phyloP scores from a whole-genome alignment of 352 stramenopile genomes.

The Globisporangium parvum region DNA sequence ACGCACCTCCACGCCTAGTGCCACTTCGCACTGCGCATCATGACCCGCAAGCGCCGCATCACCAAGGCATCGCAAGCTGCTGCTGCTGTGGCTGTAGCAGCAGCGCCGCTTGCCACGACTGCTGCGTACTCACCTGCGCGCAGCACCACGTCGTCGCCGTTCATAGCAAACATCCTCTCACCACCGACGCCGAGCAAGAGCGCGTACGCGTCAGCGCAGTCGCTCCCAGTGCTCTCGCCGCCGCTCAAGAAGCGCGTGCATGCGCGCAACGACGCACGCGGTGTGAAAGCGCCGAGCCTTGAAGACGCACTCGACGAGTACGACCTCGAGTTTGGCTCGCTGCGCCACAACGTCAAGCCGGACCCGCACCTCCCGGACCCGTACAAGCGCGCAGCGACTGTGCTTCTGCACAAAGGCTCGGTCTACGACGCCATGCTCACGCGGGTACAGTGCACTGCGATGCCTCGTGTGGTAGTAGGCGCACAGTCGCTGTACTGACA shows the following conservation, averaged over 20 bases:
- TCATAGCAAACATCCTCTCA: too few species aligned
- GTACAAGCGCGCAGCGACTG: constrained; percentile 30
- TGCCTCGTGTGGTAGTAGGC: too few species aligned
- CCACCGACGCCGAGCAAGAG: background rate
- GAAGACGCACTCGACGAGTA: constrained; percentile 19
- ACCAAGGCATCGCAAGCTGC: background rate
- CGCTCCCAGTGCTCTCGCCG: constrained; percentile 37
- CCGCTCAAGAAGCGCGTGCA: constrained; percentile 45
- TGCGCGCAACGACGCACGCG: constrained; percentile 24
- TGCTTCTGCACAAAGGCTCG: constrained; percentile 30
- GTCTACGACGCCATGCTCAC: constrained; percentile 64
- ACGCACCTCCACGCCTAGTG: too few species aligned
- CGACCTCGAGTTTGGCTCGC: background rate
- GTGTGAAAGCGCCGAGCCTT: constrained; percentile 30
- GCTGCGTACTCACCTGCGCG: constrained; percentile 1
- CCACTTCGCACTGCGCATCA: background rate
- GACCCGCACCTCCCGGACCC: constrained; percentile 43
- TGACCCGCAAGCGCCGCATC: constrained; percentile 18
- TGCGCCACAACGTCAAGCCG: constrained; percentile 29
- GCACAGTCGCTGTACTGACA: background rate
- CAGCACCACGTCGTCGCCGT: background rate
- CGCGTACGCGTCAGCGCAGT: background rate
- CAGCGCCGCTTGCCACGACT: background rate
- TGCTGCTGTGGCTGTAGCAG: background rate
- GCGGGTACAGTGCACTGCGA: constrained; percentile 19